Base-by-base conservation (phyloP, 495 filamentous ascomycete species). In the Tuber umbilicatum region DNA sequence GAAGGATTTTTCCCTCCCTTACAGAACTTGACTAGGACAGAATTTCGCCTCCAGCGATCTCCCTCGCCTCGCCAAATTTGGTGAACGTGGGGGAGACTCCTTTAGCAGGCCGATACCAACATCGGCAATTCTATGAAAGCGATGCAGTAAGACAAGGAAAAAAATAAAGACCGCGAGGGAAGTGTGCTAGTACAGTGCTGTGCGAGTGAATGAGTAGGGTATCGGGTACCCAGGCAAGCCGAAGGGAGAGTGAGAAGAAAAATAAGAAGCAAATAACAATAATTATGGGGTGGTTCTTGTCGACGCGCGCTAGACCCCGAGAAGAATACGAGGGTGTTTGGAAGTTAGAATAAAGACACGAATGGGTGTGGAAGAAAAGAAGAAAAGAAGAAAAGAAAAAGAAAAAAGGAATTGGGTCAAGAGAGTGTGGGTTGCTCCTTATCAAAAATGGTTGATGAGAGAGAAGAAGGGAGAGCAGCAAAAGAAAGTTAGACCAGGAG, bases 311-410 rank as follows among this genome's bases (percentile, higher is more conserved):
- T 64, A 64, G 55, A 19, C 27, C 16, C 14, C 5, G 27, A 35
- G 55, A 64, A 27, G 55, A 64, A 64, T 60, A 60, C 50, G 50
- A 27, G 50, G 50, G n/a, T 60, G n/a, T 60, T 60, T 60, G 50
- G 50, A 27, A 31, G 50, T 31, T 27, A 27, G 50, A 60, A 60
- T 60, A 27, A 60, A 60, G 50, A 60, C 50, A 60, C 7, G 23
- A 60, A 60, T 60, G 50, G 50, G 50, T 31, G 27, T 64, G 27
- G 4, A 4, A 64, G 4, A 35, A 60, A 31, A 60, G 23, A 50
- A 23, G 12, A 27, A 60, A 31, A 27, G 23, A 55, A 27, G 17
- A 23, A 6, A 60, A 31, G 31, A 31, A 60, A 60, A 60, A 60
- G 45, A 60, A 31, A 60, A 60, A 60, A 60, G 45, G 45, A 50